Base-by-base conservation (phyloP, 2,329 filamentous ascomycete species). In the Cercospora zeae-maydis region DNA sequence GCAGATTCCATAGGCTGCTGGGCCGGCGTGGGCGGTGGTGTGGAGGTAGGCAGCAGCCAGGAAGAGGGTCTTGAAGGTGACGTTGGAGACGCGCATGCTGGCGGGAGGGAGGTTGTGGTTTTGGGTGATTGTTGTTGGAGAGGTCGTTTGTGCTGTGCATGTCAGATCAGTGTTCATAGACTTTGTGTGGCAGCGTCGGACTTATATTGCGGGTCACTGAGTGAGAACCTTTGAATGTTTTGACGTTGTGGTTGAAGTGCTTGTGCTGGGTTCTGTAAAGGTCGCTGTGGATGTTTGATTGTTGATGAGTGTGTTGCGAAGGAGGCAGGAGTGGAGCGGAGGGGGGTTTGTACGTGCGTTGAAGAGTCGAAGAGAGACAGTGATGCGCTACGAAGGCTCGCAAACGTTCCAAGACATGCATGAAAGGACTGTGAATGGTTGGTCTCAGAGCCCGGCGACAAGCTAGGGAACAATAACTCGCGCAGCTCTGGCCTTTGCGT, bases 1-100 rank as follows among this genome's bases (percentile, higher is more conserved):
- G 51, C 81, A 83, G 3, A 79, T 54, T 0, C 77, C 80, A 63
- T 83, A 83, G 8, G 69, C 74, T 1, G 68, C 30, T 0, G 76
- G 77, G 0, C 77, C 77, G 7, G 74, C 75, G 5, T n/a, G 33
- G 14, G 21, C 53, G 14, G 34, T 34, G 13, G 30, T 16, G 13
- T 19, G 7, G n/a, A 62, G 21, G 14, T 14, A 5, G 3, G 56
- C 16, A n/a, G 62, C 21, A 10, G 42, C 13, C 9, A 33, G 2
- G 21, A 64, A 10, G 45, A 34, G 14, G 30, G 21, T 31, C 16
- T 53, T 54, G 42, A 14, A 9, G 16, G 19, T 37, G 31, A 8
- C n/a, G n/a, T n/a, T n/a, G n/a, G n/a, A 9, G 31, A 42, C 21
- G 51, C n/a, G 61, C 56, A 59, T 54, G 31, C 7, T 54, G 14